Base-by-base conservation (phyloP, 306 rosid species). In the Quercus dentata region DNA sequence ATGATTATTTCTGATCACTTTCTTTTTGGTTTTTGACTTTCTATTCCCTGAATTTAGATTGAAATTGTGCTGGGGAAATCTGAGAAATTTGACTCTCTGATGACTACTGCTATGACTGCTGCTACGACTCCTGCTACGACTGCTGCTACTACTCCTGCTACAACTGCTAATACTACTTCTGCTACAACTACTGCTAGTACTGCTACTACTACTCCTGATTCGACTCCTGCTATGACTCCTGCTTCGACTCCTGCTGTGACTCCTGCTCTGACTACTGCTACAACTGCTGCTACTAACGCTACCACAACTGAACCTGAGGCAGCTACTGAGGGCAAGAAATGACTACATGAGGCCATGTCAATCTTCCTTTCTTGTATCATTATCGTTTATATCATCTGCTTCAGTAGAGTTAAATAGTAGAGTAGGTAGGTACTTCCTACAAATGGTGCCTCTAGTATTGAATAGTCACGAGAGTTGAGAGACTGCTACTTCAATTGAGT, bases 11-110 rank as follows among this genome's bases (percentile, higher is more conserved):
- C 49, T 25, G 41, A 49, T 52, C n/a, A 9, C 5, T 27, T 25
- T 2, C 44, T 5, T 69, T 41, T 19, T 17, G 59, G 27, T 68
- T 15, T 54, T 56, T 44, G 12, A 56, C 52, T 17, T 12, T 41
- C 6, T 2, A 65, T 79, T 67, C 41, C 23, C 65, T 58, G 33
- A 58, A 72, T 44, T 19, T 41, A 95, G 99, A 95, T 95, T 82
- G 99, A 95, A 81, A 95, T 95, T 82, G 91, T 91, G 86, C 90
- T 95, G 85, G 97, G 88, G 56, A 95, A 92, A 88, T 92, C 98
- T 20, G 98, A 92, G 74, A 92, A 91, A 81, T 95, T 92, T 78
- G 98, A 95, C 78, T 63, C 85, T 41, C 78, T 89, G 74, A 87
- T 92, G 95, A 71, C 80, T 65, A 79, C 89, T 74, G 84, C 89